Percentiles rank a stretch among this genome's conserved stretches.
phyloP scores from a whole-genome alignment of 2,329 filamentous ascomycete genomes.

The Cadophora luteo-olivacea region DNA sequence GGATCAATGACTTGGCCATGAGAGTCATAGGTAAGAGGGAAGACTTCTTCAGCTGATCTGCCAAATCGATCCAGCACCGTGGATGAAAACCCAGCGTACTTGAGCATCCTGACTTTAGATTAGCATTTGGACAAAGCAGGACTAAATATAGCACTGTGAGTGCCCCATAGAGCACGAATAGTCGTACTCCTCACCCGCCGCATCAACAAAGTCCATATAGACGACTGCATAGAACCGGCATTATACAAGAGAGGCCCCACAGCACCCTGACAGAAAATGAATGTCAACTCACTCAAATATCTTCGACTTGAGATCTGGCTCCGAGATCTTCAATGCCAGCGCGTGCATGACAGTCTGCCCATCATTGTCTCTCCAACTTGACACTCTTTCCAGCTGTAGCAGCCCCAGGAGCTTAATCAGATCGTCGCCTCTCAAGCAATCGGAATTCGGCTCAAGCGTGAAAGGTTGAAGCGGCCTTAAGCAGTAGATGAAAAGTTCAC shows the following conservation, averaged over 20 bases:
- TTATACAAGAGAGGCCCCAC: neutral
- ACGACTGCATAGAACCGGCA: neutral
- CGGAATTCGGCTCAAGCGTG: conserved; percentile 24
- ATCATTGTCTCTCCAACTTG: conserved; percentile 23
- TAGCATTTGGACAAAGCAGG: neutral
- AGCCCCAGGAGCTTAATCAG: conserved; percentile 14
- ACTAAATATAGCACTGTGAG: neutral
- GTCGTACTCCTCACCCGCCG: neutral
- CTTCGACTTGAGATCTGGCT: conserved; percentile 23
- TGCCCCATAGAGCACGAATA: neutral
- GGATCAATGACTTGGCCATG: conserved; percentile 29
- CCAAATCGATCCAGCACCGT: conserved; percentile 25
- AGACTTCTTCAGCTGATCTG: conserved; percentile 20
- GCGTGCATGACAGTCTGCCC: conserved; percentile 20
- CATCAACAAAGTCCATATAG: neutral
- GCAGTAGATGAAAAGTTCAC: conserved; percentile 26
- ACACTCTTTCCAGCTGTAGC: neutral
- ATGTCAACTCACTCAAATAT: conserved; percentile 26
- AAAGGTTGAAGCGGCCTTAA: conserved; percentile 20
- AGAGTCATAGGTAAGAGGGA: conserved; percentile 27
- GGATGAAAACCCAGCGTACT: conserved; percentile 18
- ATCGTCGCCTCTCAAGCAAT: conserved; percentile 2
- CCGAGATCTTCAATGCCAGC: conserved; percentile 22
- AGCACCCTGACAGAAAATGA: neutral
- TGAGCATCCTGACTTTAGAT: conserved; percentile 19